These are phyloP conservation scores for Fusarium pseudoanthophilum DNA, from an alignment of 2,329 filamentous ascomycete genomes.

Conservation along the genomic window DNA sequence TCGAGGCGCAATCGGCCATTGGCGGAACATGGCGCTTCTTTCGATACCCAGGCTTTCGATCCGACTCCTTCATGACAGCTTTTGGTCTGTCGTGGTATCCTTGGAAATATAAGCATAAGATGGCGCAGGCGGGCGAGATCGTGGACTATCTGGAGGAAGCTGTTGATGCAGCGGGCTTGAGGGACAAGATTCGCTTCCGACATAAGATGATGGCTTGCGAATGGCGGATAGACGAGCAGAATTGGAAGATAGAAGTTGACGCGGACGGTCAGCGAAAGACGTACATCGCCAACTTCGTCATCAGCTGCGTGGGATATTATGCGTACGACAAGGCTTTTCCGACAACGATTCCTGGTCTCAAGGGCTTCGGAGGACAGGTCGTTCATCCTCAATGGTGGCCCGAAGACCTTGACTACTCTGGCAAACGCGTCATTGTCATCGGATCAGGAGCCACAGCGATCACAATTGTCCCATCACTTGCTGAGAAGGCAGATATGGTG, in stretches of 20 bases:
- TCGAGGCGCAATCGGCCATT: conserved; percentile 73
- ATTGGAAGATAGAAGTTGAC: conserved; percentile 63
- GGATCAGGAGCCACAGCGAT: conserved; percentile 84
- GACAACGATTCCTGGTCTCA: conserved; percentile 72
- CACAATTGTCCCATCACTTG: conserved; percentile 78
- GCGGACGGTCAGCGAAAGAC: conserved; percentile 38
- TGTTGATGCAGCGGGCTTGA: conserved; percentile 61
- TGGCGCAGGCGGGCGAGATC: conserved; percentile 65
- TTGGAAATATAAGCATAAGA: conserved; percentile 66
- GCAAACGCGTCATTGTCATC: conserved; percentile 77
- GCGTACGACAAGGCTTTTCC: conserved; percentile 73
- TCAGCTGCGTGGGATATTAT: conserved; percentile 76
- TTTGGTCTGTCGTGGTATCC: conserved; percentile 78
- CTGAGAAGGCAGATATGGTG: conserved; percentile 70
- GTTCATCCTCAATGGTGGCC: conserved; percentile 84
- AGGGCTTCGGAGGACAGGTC: conserved; percentile 71
- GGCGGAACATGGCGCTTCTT: conserved; percentile 86
- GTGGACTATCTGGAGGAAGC: conserved; percentile 65
- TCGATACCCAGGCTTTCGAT: conserved; percentile 78
- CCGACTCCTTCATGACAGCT: conserved; percentile 69
- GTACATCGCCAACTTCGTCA: conserved; percentile 63
- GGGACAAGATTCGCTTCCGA: conserved; percentile 63
- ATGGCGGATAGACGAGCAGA: conserved; percentile 67
- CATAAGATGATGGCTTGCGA: conserved; percentile 60
- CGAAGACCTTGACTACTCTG: conserved; percentile 70